Evolutionary conservation across 2,329 filamentous ascomycete genomes (phyloP).

Genomic region (Aspergillus melleus): DNA sequence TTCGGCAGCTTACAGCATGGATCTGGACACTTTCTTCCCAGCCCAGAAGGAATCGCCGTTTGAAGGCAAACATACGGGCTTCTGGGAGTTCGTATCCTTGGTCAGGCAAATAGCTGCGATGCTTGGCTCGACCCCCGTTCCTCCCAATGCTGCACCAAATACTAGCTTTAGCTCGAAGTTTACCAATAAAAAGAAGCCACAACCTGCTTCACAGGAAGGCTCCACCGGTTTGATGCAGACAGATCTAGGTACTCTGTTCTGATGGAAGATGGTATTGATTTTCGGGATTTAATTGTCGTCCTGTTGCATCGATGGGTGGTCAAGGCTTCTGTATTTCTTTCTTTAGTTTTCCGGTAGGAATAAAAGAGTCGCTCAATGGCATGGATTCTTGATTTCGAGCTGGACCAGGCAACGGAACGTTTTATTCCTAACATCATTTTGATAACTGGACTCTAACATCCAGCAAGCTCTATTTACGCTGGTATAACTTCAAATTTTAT

Average conservation of each 20-base stretch:
- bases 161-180: neutral
- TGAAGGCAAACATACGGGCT: constrained; percentile 27
- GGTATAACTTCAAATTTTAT: neutral
- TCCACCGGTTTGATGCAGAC: constrained; percentile 18
- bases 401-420: neutral
- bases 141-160: constrained; percentile 1
- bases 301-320: too few species aligned
- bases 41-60: constrained; percentile 15
- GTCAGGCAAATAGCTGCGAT: constrained; percentile 36
- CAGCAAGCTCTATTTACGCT: neutral
- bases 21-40: constrained; percentile 39
- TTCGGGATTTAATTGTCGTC: too few species aligned
- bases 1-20: constrained; percentile 33
- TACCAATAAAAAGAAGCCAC: neutral
- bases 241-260: constrained; percentile 33
- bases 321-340: too few species aligned
- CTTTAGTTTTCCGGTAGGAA: too few species aligned
- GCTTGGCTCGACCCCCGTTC: constrained; percentile 24
- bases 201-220: neutral
- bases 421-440: neutral
- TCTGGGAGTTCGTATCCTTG: constrained; percentile 37
- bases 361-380: neutral
- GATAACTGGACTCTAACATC: neutral
- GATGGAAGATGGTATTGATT: neutral
- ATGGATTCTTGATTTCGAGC: neutral